Evolutionary conservation across 257 asterid species (phyloP).

Genomic region (Jaltomata sinuosa): DNA sequence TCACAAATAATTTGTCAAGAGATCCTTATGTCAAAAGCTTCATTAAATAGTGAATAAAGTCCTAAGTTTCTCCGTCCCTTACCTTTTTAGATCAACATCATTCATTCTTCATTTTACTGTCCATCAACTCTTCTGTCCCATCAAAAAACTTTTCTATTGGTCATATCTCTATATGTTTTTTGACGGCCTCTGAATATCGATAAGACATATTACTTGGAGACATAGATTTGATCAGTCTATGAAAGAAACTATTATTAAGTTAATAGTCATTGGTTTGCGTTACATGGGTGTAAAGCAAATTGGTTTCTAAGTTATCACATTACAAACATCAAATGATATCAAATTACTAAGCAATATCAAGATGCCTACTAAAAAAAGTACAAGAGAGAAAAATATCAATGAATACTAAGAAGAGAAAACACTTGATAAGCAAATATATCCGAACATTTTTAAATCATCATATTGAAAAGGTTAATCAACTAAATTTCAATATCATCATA

Average conservation of each 20-base stretch:
- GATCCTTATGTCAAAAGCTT: background rate
- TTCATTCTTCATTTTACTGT: background rate
- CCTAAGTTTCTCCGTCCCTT: background rate
- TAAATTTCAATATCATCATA: background rate
- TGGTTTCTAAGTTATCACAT: background rate
- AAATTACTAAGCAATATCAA: background rate
- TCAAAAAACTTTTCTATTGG: background rate
- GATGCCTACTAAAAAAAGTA: background rate
- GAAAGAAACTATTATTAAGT: background rate
- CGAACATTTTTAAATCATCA: background rate
- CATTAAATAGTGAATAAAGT: background rate
- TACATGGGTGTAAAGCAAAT: background rate
- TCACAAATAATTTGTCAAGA: background rate
- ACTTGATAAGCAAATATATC: background rate
- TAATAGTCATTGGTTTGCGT: background rate
- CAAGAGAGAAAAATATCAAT: background rate
- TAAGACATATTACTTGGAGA: background rate
- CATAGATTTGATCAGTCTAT: background rate
- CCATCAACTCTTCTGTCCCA: background rate
- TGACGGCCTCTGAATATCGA: background rate
- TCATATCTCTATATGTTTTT: background rate
- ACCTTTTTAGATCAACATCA: background rate
- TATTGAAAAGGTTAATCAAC: background rate
- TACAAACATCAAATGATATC: background rate
- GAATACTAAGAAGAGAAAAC: background rate